Conservation (phyloP, 352 stramenopile species). For the Phytophthora uliginosa region DNA sequence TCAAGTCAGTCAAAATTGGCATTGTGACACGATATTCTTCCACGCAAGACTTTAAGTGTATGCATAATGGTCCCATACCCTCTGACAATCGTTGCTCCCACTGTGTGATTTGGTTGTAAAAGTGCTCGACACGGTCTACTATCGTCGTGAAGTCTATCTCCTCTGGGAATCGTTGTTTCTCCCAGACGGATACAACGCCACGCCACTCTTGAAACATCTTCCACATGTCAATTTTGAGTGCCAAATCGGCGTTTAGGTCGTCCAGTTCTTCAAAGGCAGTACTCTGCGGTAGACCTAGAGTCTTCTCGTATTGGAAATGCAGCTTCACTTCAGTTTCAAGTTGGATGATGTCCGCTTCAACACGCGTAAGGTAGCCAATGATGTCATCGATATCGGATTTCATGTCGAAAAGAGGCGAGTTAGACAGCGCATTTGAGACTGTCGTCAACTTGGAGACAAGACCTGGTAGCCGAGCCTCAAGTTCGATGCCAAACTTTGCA, state of each 20-base stretch:
- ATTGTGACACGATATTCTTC: slow-evolving; percentile 88
- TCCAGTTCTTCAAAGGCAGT: slow-evolving; percentile 88
- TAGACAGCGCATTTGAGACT: slow-evolving; percentile 47
- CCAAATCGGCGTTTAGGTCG: slow-evolving; percentile 74
- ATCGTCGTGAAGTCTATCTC: slow-evolving; percentile 79
- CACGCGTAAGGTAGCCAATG: slow-evolving; percentile 52
- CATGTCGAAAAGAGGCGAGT: slow-evolving; percentile 54
- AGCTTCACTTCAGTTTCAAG: slow-evolving; percentile 33
- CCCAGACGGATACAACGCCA: slow-evolving; percentile 54
- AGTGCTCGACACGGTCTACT: slow-evolving; percentile 71
- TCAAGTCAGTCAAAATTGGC: slow-evolving; percentile 75
- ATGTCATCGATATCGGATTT: slow-evolving; percentile 59
- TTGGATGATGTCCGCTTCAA: slow-evolving; percentile 40
- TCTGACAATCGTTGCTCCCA: slow-evolving; percentile 67
- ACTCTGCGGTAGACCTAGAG: slow-evolving; percentile 58
- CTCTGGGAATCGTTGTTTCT: slow-evolving; percentile 57
- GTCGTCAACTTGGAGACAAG: slow-evolving; percentile 46
- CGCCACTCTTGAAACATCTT: slow-evolving; percentile 78
- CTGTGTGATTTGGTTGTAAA: slow-evolving; percentile 58
- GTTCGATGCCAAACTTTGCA: slow-evolving; percentile 79
- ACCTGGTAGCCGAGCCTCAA: slow-evolving; percentile 62
- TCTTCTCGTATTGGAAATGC: slow-evolving; percentile 70
- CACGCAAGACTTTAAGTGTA: slow-evolving; percentile 78
- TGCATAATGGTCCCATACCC: slow-evolving; percentile 54
- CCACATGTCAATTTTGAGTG: slow-evolving; percentile 89